Conservation (phyloP, 139 green algal genomes). For the Penium margaritaceum region DNA sequence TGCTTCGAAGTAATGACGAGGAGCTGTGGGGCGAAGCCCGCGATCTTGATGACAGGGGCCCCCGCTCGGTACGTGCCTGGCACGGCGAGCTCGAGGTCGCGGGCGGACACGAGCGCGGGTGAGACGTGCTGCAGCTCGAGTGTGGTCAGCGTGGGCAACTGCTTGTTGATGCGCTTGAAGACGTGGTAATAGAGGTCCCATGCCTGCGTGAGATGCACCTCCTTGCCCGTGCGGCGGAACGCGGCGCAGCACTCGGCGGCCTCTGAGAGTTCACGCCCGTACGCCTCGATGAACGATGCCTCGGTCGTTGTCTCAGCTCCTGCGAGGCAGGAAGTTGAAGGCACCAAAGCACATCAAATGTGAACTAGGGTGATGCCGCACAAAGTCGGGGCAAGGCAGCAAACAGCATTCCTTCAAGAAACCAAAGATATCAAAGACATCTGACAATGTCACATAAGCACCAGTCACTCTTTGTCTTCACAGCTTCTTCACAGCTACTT, state of each 20-base stretch:
- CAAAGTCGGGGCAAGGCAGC: no score
- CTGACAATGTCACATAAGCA: no score
- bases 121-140: constrained; percentile 73
- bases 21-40: constrained; percentile 79
- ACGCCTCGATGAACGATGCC: constrained; percentile 19
- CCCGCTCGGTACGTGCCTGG: constrained; percentile 85
- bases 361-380: no score
- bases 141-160: constrained; percentile 86
- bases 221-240: constrained; percentile 69
- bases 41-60: constrained; percentile 79
- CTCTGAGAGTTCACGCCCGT: constrained; percentile 78
- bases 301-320: background rate
- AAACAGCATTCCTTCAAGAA: no score
- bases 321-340: no score
- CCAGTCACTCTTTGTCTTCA: no score
- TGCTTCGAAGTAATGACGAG: constrained; percentile 96
- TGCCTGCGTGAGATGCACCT: constrained; percentile 89
- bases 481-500: no score
- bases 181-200: constrained; percentile 99
- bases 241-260: constrained; percentile 85
- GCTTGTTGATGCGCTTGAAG: constrained; percentile 99
- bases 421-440: no score
- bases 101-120: constrained; percentile 54
- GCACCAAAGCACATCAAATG: no score
- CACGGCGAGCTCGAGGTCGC: constrained; percentile 69